Evolutionary conservation across 257 asterid species (phyloP), one percentile per base, ranked within the genome.

Genomic region (Cinchona pubescens): DNA sequence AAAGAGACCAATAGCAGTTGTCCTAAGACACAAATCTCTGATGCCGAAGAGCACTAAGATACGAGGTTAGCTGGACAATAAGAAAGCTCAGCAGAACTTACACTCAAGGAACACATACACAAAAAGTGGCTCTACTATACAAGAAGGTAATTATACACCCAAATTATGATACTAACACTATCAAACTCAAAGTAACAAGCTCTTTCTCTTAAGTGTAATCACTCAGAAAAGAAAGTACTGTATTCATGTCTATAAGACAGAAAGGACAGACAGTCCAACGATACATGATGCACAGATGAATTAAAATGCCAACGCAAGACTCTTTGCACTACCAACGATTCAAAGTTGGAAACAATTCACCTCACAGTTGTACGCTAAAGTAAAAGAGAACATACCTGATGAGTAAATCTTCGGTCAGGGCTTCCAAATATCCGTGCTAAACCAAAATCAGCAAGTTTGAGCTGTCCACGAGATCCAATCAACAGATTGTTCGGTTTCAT

Each of bases 401-500:
- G 98, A 58, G 99, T 94, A 75, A 92, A 94, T 81, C 99, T 88
- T 78, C 98, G 84, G 79, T 88, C 96, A 19, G 99, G 98, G 84
- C 99, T 94, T 25, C 99, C 99, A 83, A 89, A 94, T 80, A 94
- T 25, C 71, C 99, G 96, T 69, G 99, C 99, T 82, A 94, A 89
- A 65, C 99, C 99, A 83, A 94, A 94, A 81, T 94, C 99, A 60
- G 97, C 99, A 72, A 94, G 96, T 81, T 94, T 94, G 65, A 94
- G 96, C 84, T 94, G 94, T 75, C 99, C 99, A 34, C 73, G 80
- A 46, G 96, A 85, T 79, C 99, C 99, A 74, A 94, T 94, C 84
- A 94, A 85, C 87, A 94, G 85, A 86, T 94, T 94, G 85, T 94
- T 94, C 16, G 99, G 99, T 86, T 94, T 94, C 99, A 94, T 92